Percentiles rank a stretch among this genome's conserved stretches.
Conservation (phyloP, 345 rosid genomes). For the Bruguiera sexangula region DNA sequence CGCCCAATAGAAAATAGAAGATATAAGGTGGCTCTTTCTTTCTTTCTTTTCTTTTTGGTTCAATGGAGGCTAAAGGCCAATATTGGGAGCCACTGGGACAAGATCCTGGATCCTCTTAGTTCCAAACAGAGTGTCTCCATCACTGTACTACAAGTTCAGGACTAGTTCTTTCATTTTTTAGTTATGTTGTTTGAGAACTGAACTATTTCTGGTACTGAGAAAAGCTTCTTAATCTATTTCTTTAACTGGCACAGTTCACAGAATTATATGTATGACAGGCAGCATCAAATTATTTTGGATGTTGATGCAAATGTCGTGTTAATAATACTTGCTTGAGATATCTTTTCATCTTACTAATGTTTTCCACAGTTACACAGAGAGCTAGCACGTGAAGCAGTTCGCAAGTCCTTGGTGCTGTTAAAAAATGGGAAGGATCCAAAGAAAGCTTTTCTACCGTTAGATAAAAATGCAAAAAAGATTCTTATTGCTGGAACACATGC, state of each 20-base stretch:
- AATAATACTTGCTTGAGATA: not conserved
- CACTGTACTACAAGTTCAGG: not conserved
- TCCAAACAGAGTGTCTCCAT: not conserved
- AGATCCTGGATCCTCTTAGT: too few relatives aligned
- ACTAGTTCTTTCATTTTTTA: not conserved
- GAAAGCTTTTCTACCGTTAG: slow-evolving; percentile 63
- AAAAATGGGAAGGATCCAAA: slow-evolving; percentile 65
- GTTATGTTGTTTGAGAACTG: not conserved
- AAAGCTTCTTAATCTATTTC: too few relatives aligned
- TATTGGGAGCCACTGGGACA: too few relatives aligned
- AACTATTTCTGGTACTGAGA: too few relatives aligned
- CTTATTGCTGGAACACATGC: slow-evolving; percentile 79
- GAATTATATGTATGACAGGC: not conserved
- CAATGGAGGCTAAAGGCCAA: too few relatives aligned
- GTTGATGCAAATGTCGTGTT: not conserved
- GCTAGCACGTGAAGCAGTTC: slow-evolving; percentile 78
- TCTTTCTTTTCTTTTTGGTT: too few relatives aligned
- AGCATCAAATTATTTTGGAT: not conserved
- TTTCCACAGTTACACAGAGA: slow-evolving; percentile 64
- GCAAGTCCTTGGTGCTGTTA: slow-evolving; percentile 76
- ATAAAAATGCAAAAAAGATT: slow-evolving; percentile 57
- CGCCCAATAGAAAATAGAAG: not conserved
- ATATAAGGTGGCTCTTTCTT: too few relatives aligned
- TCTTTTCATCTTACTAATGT: not conserved
- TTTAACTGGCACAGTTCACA: not conserved